Percentiles rank a stretch among this genome's conserved stretches.
These are phyloP conservation scores for Colletotrichum incanum DNA, from an alignment of 2,329 filamentous ascomycete genomes.

Conservation along the genomic window DNA sequence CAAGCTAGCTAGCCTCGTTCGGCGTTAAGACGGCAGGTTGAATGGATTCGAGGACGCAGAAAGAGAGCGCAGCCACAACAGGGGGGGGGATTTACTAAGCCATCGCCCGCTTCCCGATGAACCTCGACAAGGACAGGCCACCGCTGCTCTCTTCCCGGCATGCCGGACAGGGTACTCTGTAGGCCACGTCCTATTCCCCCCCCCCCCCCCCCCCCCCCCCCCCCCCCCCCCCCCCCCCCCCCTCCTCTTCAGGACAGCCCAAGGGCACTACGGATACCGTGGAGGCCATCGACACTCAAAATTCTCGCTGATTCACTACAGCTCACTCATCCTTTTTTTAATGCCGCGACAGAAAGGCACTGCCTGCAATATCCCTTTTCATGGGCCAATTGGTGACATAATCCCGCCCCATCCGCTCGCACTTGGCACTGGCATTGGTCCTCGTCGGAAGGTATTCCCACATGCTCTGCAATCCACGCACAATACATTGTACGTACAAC, in stretches of 20 bases:
- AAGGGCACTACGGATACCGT: neutral
- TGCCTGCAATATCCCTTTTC: slow-evolving; percentile 4
- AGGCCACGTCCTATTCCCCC: neutral
- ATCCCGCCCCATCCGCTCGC: slow-evolving; percentile 28
- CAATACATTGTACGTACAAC: neutral
- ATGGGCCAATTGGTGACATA: slow-evolving; percentile 21
- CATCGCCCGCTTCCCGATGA: slow-evolving; percentile 35
- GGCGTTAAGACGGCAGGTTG: neutral
- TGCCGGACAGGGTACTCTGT: slow-evolving; percentile 19
- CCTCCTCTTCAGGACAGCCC: neutral
- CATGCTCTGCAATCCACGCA: slow-evolving; percentile 12
- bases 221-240: neutral
- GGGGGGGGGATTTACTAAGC: neutral
- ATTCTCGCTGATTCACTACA: slow-evolving; percentile 1
- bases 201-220: neutral
- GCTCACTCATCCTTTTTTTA: neutral
- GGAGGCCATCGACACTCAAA: slow-evolving; percentile 3
- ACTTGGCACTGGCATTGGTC: slow-evolving; percentile 13
- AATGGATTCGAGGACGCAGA: neutral
- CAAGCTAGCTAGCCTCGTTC: neutral
- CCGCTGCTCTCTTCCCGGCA: slow-evolving; percentile 31
- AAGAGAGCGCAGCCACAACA: neutral
- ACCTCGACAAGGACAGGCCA: slow-evolving; percentile 37
- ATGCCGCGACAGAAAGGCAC: slow-evolving; percentile 27
- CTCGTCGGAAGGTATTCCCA: slow-evolving; percentile 31